Conservation (phyloP, 306 rosid genomes). For the Casuarina cunninghamiana region DNA sequence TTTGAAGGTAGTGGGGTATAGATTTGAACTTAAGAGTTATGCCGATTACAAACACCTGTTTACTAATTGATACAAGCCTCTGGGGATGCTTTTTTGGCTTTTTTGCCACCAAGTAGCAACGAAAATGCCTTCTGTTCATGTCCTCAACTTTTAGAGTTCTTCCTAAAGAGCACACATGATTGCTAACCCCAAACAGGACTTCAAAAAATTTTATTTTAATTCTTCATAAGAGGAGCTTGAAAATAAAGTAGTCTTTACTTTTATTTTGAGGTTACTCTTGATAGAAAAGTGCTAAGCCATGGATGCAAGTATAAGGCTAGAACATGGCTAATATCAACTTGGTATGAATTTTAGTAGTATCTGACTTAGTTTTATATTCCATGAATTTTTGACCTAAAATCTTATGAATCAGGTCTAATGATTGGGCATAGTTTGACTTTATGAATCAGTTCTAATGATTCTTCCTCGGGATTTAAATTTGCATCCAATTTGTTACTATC, state of each 20-base stretch:
- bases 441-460: background rate
- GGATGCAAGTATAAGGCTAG: background rate
- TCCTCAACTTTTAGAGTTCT: background rate
- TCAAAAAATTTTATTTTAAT: too few relatives aligned
- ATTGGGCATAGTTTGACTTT: background rate
- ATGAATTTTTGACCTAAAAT: background rate
- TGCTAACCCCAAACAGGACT: background rate
- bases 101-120: background rate
- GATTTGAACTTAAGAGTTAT: background rate
- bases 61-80: background rate
- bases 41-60: background rate
- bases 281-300: background rate
- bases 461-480: background rate
- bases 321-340: background rate
- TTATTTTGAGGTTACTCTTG: background rate
- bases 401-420: background rate
- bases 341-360: background rate
- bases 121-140: background rate
- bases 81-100: background rate
- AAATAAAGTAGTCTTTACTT: background rate
- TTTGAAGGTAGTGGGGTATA: background rate
- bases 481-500: background rate
- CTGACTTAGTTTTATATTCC: background rate
- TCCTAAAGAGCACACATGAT: background rate
- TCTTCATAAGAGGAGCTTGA: background rate